phyloP scores from a whole-genome alignment of 2,329 filamentous ascomycete species.

The Botryotinia globosa region DNA sequence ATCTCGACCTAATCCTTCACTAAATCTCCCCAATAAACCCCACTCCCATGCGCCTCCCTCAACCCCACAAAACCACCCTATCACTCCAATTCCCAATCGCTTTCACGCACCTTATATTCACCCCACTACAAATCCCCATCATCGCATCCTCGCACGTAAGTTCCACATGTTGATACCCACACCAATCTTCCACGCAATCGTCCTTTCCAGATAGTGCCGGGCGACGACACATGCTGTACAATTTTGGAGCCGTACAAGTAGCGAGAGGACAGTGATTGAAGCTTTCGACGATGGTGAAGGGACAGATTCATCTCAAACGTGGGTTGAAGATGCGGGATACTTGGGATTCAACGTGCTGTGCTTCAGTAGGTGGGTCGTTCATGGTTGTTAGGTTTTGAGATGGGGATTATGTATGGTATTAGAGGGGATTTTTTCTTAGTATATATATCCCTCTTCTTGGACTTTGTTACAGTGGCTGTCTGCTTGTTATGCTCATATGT shows the following conservation, averaged over 20 bases:
- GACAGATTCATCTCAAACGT: background rate
- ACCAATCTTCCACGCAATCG: background rate
- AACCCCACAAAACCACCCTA: background rate
- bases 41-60: background rate
- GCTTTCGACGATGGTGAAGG: background rate
- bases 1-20: too few species aligned
- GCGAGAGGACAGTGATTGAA: background rate
- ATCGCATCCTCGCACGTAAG: background rate
- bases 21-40: background rate
- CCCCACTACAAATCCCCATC: background rate
- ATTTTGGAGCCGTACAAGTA: background rate
- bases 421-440: accelerated
- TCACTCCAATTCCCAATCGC: background rate
- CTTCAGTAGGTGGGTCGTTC: background rate
- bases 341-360: background rate
- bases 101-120: background rate
- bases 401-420: background rate
- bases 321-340: background rate
- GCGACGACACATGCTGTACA: background rate
- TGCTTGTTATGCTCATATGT: background rate
- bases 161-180: background rate
- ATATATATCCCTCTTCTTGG: background rate
- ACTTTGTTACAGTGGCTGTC: accelerated
- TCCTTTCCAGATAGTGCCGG: background rate
- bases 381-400: background rate